A percentile compares a stretch with the other conserved stretches of the same genome.
These are phyloP conservation scores for Tylopilus intermedius DNA, from an alignment of 768 basidiomycete species.

Conservation along the genomic window DNA sequence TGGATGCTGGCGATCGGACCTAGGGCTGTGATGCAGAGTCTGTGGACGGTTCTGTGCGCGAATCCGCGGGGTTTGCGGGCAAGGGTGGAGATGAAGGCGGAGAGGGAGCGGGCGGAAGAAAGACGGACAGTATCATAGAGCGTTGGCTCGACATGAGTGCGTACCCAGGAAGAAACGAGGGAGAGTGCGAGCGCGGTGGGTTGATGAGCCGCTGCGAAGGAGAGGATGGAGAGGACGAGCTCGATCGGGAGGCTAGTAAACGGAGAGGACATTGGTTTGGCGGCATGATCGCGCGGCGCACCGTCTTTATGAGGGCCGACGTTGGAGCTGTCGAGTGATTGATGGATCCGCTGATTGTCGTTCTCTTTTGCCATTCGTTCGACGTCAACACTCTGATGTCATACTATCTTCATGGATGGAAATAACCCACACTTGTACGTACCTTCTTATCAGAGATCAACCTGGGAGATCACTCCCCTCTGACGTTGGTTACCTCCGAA, in stretches of 20 bases:
- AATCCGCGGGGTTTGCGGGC: background rate
- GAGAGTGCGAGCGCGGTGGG: background rate
- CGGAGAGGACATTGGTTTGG: conserved; percentile 4
- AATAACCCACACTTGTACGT: background rate
- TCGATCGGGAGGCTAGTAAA: conserved; percentile 29
- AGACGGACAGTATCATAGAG: conserved; percentile 4
- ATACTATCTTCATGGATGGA: background rate
- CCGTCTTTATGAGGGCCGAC: background rate
- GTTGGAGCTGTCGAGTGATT: background rate
- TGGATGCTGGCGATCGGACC: conserved; percentile 1
- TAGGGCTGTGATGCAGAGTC: background rate
- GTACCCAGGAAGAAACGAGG: conserved; percentile 2
- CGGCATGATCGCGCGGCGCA: background rate
- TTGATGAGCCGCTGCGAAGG: conserved; percentile 28
- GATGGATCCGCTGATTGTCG: background rate
- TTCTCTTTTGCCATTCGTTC: background rate
- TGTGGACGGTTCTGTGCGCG: background rate
- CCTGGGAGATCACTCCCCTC: no score
- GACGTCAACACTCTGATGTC: background rate
- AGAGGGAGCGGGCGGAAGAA: background rate
- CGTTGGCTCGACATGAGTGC: background rate
- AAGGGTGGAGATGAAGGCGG: background rate
- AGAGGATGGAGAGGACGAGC: conserved; percentile 31
- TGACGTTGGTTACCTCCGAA: background rate
- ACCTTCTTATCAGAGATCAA: background rate